Percentiles rank a stretch among this genome's conserved stretches.
Conservation (phyloP, 2,329 filamentous ascomycete species). For the Phialemoniopsis sp. region DNA sequence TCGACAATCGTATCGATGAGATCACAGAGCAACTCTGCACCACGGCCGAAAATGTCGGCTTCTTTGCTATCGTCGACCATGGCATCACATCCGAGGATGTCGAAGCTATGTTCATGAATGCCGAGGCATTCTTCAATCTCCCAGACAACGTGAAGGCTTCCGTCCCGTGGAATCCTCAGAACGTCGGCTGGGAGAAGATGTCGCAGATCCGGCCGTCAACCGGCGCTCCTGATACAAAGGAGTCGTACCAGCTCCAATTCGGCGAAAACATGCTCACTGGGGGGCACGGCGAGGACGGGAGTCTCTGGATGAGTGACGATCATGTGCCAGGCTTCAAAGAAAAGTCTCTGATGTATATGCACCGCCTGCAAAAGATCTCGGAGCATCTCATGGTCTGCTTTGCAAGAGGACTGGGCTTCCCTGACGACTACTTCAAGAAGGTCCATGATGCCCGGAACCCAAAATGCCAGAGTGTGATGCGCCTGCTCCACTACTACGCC, state of each 20-base stretch:
- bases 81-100: conserved; percentile 35
- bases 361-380: conserved; percentile 32
- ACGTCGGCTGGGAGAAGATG: conserved; percentile 54
- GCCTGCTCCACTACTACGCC: conserved; percentile 27
- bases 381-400: conserved; percentile 53
- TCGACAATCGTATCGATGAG: conserved; percentile 44
- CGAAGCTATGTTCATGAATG: conserved; percentile 27
- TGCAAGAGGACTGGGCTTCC: conserved; percentile 47
- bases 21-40: conserved; percentile 47
- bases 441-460: conserved; percentile 42
- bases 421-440: conserved; percentile 47
- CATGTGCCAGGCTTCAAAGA: conserved; percentile 42
- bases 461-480: conserved; percentile 47
- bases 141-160: conserved; percentile 40
- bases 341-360: conserved; percentile 26
- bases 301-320: conserved; percentile 22
- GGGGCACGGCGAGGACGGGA: conserved; percentile 7
- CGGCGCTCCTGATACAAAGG: conserved; percentile 49
- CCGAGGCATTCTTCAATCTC: conserved; percentile 47
- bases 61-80: conserved; percentile 53
- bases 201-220: conserved; percentile 52
- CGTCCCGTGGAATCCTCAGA: conserved; percentile 43
- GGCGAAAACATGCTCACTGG: conserved; percentile 19
- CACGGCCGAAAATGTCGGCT: conserved; percentile 54
- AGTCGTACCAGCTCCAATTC: conserved; percentile 57